These are phyloP conservation scores for Venturia asperata DNA, from an alignment of 2,329 filamentous ascomycete genomes.

Conservation along the genomic window DNA sequence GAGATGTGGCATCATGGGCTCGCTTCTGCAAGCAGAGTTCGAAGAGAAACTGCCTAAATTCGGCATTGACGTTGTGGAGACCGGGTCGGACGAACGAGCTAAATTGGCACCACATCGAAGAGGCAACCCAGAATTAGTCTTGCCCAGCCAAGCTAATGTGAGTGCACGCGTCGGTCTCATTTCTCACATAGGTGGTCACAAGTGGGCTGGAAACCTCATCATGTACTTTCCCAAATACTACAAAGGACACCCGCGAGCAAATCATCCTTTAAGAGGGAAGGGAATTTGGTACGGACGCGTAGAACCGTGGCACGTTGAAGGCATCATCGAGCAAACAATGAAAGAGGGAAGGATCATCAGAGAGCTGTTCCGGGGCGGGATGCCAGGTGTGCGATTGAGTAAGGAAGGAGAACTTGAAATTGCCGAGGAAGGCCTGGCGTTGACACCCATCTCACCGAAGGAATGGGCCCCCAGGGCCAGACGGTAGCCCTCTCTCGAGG, in stretches of 20 bases:
- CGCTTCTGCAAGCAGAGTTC: conserved; percentile 65
- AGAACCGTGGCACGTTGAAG: conserved; percentile 67
- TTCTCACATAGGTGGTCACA: conserved; percentile 77
- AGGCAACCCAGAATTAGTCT: neutral
- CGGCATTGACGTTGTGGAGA: neutral
- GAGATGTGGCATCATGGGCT: conserved; percentile 75
- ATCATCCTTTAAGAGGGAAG: conserved; percentile 57
- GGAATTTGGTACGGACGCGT: conserved; percentile 81
- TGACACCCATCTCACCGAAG: neutral
- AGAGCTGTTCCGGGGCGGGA: conserved; percentile 60
- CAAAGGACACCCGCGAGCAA: neutral
- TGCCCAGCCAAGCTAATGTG: conserved; percentile 24
- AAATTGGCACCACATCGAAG: neutral
- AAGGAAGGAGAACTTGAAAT: neutral
- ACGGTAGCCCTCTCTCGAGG: neutral
- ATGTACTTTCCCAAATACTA: conserved; percentile 57
- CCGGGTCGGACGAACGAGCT: no score
- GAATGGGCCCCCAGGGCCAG: neutral
- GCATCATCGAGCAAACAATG: conserved; percentile 65
- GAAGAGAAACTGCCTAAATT: conserved; percentile 45
- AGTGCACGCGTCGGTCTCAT: conserved; percentile 60
- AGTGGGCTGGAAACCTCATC: conserved; percentile 79
- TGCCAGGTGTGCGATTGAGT: conserved; percentile 2
- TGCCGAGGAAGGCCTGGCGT: neutral
- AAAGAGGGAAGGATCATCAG: conserved; percentile 58